phyloP scores from a whole-genome alignment of 1,139 yeast species.

The Maudiozyma humilis region DNA sequence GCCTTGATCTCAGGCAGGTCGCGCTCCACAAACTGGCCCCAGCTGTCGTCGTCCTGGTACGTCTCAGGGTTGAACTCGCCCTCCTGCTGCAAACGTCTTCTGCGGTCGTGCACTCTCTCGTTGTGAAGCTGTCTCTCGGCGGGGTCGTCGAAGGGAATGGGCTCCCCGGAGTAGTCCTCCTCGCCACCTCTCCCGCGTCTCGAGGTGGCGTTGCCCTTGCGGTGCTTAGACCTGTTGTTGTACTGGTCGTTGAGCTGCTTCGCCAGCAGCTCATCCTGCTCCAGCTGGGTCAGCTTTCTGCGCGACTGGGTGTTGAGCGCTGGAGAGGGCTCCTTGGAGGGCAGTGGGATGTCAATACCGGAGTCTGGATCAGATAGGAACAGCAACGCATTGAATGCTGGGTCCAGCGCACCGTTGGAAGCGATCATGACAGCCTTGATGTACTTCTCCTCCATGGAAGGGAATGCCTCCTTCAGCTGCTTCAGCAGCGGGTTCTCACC shows the following conservation, averaged over 20 bases:
- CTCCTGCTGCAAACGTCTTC: conserved; percentile 14
- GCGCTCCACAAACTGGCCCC: conserved; percentile 56
- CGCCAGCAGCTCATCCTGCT: conserved; percentile 79
- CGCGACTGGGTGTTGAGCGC: conserved; percentile 23
- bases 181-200: conserved; percentile 11
- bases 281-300: conserved; percentile 39
- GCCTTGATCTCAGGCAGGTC: conserved; percentile 61
- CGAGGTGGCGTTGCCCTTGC: conserved; percentile 2
- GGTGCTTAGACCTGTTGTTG: conserved; percentile 29
- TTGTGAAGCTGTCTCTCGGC: conserved; percentile 22
- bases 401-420: conserved; percentile 68
- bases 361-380: conserved; percentile 71
- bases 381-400: conserved; percentile 81
- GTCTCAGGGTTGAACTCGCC: conserved; percentile 5
- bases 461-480: conserved; percentile 69
- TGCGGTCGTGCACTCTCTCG: conserved; percentile 24
- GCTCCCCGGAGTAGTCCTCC: conserved; percentile 7
- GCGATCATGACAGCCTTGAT: conserved; percentile 80
- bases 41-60: conserved; percentile 41
- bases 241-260: conserved; percentile 69
- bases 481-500: conserved; percentile 34
- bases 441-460: conserved; percentile 58
- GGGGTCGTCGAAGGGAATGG: conserved; percentile 2
- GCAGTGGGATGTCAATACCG: conserved; percentile 50
- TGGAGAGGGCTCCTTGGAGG: conserved; percentile 28